Evolutionary conservation across 148 eudicot genomes (phyloP).

Genomic region (Amaranthus cruentus): DNA sequence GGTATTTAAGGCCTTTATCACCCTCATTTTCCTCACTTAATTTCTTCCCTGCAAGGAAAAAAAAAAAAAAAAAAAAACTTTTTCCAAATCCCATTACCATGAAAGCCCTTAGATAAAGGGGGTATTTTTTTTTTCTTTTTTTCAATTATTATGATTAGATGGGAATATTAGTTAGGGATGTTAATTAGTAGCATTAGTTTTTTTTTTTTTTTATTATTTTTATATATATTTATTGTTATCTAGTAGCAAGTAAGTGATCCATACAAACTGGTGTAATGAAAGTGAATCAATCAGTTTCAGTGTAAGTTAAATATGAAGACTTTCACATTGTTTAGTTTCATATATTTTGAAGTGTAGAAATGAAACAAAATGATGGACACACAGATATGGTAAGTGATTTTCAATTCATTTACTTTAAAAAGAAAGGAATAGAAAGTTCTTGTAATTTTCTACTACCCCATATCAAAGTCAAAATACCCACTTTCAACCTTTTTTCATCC

Average conservation of each 20-base stretch:
- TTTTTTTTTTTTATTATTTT: conserved; percentile 4
- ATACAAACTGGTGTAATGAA: conserved; percentile 26
- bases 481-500: background rate
- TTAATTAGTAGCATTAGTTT: conserved; percentile 3
- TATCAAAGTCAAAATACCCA: conserved; percentile 31
- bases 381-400: conserved; percentile 25
- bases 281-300: conserved; percentile 21
- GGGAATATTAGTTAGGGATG: conserved; percentile 19
- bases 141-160: conserved; percentile 12
- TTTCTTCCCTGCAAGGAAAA: too few species aligned
- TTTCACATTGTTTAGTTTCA: background rate
- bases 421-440: conserved; percentile 57
- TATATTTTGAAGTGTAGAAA: background rate
- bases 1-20: background rate
- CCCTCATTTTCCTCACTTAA: conserved; percentile 2
- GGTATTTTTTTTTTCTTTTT: background rate
- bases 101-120: conserved; percentile 14
- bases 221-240: background rate
- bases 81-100: conserved; percentile 14
- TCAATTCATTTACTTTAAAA: conserved; percentile 21
- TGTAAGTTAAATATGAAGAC: conserved; percentile 18
- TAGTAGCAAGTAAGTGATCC: conserved; percentile 18
- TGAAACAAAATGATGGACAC: conserved; percentile 15
- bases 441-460: conserved; percentile 23
- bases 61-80: background rate